Evolutionary conservation across 305 asterid genomes (phyloP).

Genomic region (Euphrasia arctica): DNA sequence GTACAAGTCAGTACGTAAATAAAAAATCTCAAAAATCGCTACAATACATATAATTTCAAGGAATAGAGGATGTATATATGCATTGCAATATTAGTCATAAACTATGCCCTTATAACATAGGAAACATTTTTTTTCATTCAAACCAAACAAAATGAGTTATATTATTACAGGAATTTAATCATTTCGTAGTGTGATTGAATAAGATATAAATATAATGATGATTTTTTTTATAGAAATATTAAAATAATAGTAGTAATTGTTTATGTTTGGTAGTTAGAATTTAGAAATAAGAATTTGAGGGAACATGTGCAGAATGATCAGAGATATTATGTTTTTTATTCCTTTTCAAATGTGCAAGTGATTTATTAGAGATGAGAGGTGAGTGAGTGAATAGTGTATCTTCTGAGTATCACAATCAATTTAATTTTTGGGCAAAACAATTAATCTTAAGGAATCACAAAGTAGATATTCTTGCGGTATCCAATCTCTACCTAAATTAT

Average conservation of each 20-base stretch:
- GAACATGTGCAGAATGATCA: not conserved
- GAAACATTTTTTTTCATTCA: not conserved
- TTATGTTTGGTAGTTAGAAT: not conserved
- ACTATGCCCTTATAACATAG: slow-evolving; percentile 2
- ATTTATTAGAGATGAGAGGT: not conserved
- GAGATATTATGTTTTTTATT: not conserved
- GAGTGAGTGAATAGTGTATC: not conserved
- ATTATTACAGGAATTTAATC: not conserved
- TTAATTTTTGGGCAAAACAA: not conserved
- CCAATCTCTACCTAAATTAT: slow-evolving; percentile 3
- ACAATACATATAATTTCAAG: slow-evolving; percentile 12
- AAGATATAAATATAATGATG: not conserved
- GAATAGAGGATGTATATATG: slow-evolving; percentile 1
- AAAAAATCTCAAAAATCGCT: slow-evolving; percentile 9
- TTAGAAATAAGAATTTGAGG: not conserved
- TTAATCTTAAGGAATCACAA: not conserved
- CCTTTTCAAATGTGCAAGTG: not conserved
- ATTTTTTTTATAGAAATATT: not conserved
- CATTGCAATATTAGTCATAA: slow-evolving; percentile 1
- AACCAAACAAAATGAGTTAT: not conserved
- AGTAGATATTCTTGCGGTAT: not conserved
- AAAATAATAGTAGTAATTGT: not conserved
- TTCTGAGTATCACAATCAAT: not conserved
- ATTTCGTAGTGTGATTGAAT: not conserved
- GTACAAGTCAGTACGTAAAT: slow-evolving; percentile 5